A percentile compares a stretch with the other conserved stretches of the same genome.
phyloP scores from a whole-genome alignment of 371 early-diverging fungal genomes.

The Choanephora cucurbitarum region DNA sequence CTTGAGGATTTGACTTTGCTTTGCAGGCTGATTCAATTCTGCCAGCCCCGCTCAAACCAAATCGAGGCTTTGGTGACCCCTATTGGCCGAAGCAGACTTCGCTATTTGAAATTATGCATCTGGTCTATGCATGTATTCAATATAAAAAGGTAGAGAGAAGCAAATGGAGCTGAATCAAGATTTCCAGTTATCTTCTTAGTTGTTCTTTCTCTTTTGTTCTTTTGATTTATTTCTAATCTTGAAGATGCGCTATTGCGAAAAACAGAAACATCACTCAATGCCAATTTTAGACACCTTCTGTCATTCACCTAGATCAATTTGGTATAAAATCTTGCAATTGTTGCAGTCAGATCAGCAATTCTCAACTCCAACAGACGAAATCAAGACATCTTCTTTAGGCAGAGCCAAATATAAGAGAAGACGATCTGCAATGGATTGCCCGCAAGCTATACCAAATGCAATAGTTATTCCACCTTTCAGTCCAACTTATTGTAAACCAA shows the following conservation, averaged over 20 bases:
- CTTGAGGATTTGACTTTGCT: no score
- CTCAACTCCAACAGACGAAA: conserved; percentile 11
- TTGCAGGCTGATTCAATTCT: no score
- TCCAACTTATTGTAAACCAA: conserved; percentile 43
- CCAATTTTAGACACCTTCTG: not conserved
- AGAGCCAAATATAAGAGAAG: not conserved
- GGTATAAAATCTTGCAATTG: conserved; percentile 12
- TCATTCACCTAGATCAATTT: conserved; percentile 11
- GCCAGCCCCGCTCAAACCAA: no score
- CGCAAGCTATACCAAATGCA: not conserved
- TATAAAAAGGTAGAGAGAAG: no score
- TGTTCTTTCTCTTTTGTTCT: no score
- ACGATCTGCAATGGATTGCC: not conserved
- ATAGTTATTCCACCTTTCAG: conserved; percentile 42
- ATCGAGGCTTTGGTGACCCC: no score
- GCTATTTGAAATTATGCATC: not conserved
- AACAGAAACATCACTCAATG: not conserved
- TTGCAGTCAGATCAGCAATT: conserved; percentile 3
- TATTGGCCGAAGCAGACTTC: not conserved
- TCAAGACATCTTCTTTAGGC: conserved; percentile 1
- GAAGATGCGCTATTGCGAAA: not conserved
- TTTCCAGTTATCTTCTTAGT: no score
- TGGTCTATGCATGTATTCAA: not conserved
- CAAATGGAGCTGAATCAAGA: no score
- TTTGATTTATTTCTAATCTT: no score